Evolutionary conservation across 768 basidiomycete species (phyloP).

Genomic region (Russula olivacea): DNA sequence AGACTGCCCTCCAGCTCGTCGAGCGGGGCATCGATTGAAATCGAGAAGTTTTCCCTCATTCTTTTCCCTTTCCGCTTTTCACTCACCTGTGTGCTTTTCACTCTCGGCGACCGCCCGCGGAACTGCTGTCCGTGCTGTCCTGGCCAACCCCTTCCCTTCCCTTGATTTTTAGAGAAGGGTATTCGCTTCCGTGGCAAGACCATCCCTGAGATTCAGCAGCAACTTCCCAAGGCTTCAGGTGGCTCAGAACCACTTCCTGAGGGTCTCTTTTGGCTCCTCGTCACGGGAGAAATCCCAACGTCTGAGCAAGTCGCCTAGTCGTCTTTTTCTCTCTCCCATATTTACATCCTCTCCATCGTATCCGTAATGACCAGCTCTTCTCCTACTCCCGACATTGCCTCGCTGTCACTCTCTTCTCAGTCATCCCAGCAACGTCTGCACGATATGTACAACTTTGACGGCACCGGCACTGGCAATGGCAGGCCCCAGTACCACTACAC

Average conservation of each 20-base stretch:
- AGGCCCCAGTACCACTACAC: constrained; percentile 68
- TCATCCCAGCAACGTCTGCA: constrained; percentile 72
- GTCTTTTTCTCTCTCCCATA: constrained; percentile 9
- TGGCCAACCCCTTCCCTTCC: no score
- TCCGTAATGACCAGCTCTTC: constrained; percentile 70
- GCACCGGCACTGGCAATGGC: constrained; percentile 40
- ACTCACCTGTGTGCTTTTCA: no score
- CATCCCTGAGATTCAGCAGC: constrained; percentile 81
- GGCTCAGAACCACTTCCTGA: constrained; percentile 91
- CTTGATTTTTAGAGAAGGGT: constrained; percentile 72
- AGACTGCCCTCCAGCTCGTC: no score
- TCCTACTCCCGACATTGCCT: constrained; percentile 64
- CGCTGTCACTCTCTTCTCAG: constrained; percentile 62
- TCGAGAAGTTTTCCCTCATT: no score
- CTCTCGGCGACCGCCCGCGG: no score
- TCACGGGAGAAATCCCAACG: constrained; percentile 93
- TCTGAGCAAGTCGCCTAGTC: constrained; percentile 65
- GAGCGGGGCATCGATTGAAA: no score
- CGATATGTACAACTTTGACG: constrained; percentile 82
- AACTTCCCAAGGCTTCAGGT: constrained; percentile 83
- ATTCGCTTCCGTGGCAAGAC: constrained; percentile 98
- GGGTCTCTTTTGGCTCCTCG: constrained; percentile 89
- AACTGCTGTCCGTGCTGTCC: no score
- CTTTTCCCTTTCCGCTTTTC: no score
- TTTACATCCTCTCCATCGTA: constrained; percentile 5